These are phyloP conservation scores for bread wheat (Triticum aestivum) DNA, from an alignment of 176 grass and related monocot genomes.

Conservation along the genomic window DNA sequence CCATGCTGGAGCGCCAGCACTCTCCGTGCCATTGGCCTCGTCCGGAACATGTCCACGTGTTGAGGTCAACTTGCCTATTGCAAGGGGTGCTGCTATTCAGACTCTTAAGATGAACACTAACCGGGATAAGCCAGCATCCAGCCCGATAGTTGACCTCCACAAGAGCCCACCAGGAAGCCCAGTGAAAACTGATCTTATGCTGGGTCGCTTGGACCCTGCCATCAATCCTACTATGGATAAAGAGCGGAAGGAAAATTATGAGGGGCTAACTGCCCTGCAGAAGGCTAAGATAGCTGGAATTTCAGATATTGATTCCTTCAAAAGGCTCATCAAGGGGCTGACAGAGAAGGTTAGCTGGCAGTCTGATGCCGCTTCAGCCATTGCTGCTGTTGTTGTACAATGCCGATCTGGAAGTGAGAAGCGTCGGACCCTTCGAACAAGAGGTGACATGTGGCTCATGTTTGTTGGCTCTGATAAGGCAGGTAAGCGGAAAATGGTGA, in stretches of 20 bases:
- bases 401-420: constrained; percentile 72
- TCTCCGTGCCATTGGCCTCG: constrained; percentile 34
- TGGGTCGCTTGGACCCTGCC: constrained; percentile 40
- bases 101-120: constrained; percentile 50
- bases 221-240: constrained; percentile 28
- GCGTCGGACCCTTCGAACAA: constrained; percentile 44
- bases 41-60: constrained; percentile 7
- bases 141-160: constrained; percentile 31
- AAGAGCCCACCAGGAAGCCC: constrained; percentile 62
- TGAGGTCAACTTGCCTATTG: constrained; percentile 42
- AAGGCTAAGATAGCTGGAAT: constrained; percentile 76
- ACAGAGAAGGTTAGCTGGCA: constrained; percentile 88
- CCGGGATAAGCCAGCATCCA: constrained; percentile 35
- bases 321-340: constrained; percentile 80
- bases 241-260: constrained; percentile 39
- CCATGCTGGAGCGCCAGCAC: constrained; percentile 27
- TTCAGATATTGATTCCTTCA: constrained; percentile 85
- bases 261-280: constrained; percentile 57
- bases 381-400: constrained; percentile 76
- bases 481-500: constrained; percentile 88
- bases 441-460: constrained; percentile 86
- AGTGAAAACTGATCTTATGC: constrained; percentile 86
- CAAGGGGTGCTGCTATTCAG: constrained; percentile 28
- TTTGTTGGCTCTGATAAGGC: constrained; percentile 87
- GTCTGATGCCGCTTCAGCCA: constrained; percentile 76